Evolutionary conservation across 2,329 filamentous ascomycete species (phyloP).

Genomic region (Daldinia sp.): DNA sequence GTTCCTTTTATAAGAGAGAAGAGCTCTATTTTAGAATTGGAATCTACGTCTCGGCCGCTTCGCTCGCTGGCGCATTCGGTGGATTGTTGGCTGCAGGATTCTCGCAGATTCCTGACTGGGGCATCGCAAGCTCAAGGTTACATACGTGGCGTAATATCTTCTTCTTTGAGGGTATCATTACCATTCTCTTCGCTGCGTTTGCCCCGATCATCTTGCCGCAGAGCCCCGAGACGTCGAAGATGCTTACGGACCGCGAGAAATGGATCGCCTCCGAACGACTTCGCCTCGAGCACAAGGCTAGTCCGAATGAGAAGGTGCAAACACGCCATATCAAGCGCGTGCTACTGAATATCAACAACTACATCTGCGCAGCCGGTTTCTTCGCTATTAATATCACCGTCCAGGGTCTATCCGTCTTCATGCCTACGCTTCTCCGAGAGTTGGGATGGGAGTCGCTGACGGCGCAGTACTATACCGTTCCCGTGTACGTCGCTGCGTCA

Average conservation of each 20-base stretch:
- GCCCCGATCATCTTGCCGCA: slow-evolving; percentile 66
- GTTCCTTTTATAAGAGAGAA: slow-evolving; percentile 67
- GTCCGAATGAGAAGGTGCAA: slow-evolving; percentile 61
- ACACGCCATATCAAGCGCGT: slow-evolving; percentile 63
- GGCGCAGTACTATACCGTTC: slow-evolving; percentile 60
- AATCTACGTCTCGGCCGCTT: slow-evolving; percentile 67
- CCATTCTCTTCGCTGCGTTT: slow-evolving; percentile 59
- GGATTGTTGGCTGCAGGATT: slow-evolving; percentile 67
- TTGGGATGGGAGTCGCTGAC: slow-evolving; percentile 56
- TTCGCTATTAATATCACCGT: slow-evolving; percentile 72
- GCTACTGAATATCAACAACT: slow-evolving; percentile 68
- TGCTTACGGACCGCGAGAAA: slow-evolving; percentile 65
- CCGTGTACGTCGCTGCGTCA: slow-evolving; percentile 58
- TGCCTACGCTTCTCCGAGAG: slow-evolving; percentile 61
- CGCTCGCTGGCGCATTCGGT: slow-evolving; percentile 68
- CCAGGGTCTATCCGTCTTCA: slow-evolving; percentile 64
- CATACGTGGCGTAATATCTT: slow-evolving; percentile 71
- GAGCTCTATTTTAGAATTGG: slow-evolving; percentile 68
- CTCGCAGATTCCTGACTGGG: slow-evolving; percentile 65
- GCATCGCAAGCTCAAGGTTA: slow-evolving; percentile 57
- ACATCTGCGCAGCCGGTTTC: slow-evolving; percentile 68
- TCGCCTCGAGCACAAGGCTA: slow-evolving; percentile 60
- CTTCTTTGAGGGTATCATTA: slow-evolving; percentile 72
- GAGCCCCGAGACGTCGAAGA: slow-evolving; percentile 61
- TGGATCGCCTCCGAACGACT: slow-evolving; percentile 66